Base-by-base conservation (phyloP, 202 grass and related monocot species). In the Zoysia matrella region DNA sequence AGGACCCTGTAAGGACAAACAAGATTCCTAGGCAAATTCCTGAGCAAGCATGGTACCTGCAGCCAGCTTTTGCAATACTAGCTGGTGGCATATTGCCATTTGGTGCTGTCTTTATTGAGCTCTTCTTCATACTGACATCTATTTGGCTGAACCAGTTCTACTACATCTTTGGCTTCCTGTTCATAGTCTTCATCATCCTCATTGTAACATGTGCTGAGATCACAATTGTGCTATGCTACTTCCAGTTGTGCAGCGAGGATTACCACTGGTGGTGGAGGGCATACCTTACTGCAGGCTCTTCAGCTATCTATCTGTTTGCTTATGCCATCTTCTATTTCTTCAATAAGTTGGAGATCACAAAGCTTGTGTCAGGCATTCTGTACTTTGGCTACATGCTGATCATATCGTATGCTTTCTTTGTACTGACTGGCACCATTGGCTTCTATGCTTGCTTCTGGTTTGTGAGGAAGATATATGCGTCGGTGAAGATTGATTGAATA, bases 341-440 rank as follows among this genome's bases (percentile, higher is more conserved):
- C 84, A 97, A 92, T 49, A 97, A 88, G 86, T 69, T 97, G 91
- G 91, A 97, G 89, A 97, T 97, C 76, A 97, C 94, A 44, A 97
- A 97, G 71, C 45, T 97, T 80, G 94, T 97, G 40, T 97, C 91
- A 52, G 94, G 94, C 85, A 90, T 97, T 72, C 84, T 97, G 11
- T 97, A 97, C 76, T 97, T 97, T 76, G 94, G 94, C 50, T 97
- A 93, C 82, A 97, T 97, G 94, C 86, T 97, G 68, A 97, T 97
- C 13, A 86, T 86, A 69, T 97, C 94, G 5, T 97, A 97, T 76
- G 91, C 94, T 71, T 97, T 97, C 22, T 30, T 30, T 30, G 22
- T 30, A 30, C 22, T 30, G 22, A 30, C 22, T 30, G 22, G 22
- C 22, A 30, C 22, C 22, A 30, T 30, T 30, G 22, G 22, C 22